Percentiles rank a stretch among this genome's conserved stretches.
Conservation (phyloP, 2,329 filamentous ascomycete genomes). For the Xylaria sp. region DNA sequence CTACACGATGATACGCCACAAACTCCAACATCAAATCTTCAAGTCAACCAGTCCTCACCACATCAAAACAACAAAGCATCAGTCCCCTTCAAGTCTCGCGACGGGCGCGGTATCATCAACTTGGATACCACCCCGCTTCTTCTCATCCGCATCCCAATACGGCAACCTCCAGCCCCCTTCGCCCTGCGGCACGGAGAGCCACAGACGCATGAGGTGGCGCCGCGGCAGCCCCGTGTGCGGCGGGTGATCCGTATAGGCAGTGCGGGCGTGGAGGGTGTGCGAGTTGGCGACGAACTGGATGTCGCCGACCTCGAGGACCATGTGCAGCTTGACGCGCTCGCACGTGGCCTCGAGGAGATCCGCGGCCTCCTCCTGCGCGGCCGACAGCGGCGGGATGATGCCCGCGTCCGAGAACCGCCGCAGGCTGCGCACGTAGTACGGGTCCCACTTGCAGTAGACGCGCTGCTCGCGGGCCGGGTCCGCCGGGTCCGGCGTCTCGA, state of each 20-base stretch:
- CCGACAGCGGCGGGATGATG: conserved; percentile 76
- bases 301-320: conserved; percentile 87
- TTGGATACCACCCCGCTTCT: conserved; percentile 90
- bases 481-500: conserved; percentile 66
- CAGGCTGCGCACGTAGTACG: conserved; percentile 85
- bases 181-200: conserved; percentile 82
- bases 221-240: conserved; percentile 72
- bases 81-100: conserved; percentile 82
- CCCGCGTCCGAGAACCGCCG: conserved; percentile 78
- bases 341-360: conserved; percentile 80
- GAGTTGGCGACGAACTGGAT: conserved; percentile 88
- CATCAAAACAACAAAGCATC: too few relatives aligned
- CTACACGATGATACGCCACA: conserved; percentile 8
- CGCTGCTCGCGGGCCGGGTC: conserved; percentile 66
- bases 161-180: conserved; percentile 90
- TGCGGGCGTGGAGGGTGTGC: conserved; percentile 84
- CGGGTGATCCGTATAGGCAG: conserved; percentile 76
- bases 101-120: conserved; percentile 82
- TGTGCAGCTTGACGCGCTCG: conserved; percentile 78
- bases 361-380: conserved; percentile 75
- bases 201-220: conserved; percentile 83
- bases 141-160: conserved; percentile 82
- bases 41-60: too few relatives aligned
- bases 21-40: conserved; percentile 12
- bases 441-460: conserved; percentile 89